These are phyloP conservation scores for Cytospora chrysosperma DNA, from an alignment of 2,329 filamentous ascomycete genomes.

Conservation along the genomic window DNA sequence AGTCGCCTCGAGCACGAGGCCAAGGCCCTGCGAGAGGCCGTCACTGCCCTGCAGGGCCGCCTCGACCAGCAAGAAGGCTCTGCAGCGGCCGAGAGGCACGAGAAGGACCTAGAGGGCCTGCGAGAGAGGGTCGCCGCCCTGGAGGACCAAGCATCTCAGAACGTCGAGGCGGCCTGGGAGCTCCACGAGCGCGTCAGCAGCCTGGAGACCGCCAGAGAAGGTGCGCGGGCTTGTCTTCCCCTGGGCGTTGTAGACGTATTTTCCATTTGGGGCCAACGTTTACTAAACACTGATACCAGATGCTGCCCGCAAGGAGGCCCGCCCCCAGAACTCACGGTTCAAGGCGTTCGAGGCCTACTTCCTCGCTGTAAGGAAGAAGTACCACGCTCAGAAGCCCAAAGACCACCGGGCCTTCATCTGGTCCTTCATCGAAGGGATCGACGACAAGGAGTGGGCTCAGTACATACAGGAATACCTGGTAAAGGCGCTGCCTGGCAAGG, in stretches of 20 bases:
- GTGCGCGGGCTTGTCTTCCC: not conserved
- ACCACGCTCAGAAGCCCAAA: constrained; percentile 9
- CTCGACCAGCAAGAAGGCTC: no score
- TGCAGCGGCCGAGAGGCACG: not conserved
- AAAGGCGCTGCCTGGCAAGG: constrained; percentile 11
- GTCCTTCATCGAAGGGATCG: constrained; percentile 29
- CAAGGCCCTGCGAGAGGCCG: not conserved
- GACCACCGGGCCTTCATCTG: constrained; percentile 27
- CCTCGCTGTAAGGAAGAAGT: constrained; percentile 19
- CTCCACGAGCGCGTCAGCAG: not conserved
- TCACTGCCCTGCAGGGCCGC: not conserved
- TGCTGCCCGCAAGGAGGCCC: no score
- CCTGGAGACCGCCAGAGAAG: not conserved
- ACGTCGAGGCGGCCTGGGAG: not conserved
- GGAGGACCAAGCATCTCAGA: not conserved
- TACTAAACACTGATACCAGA: not conserved
- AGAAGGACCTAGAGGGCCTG: not conserved
- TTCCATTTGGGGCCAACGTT: not conserved
- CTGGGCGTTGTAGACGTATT: not conserved
- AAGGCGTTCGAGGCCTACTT: constrained; percentile 23
- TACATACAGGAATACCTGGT: constrained; percentile 29
- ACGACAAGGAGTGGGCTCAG: constrained; percentile 21
- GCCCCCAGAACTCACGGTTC: not conserved
- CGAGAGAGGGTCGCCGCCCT: not conserved
- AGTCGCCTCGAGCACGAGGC: not conserved